These are phyloP conservation scores for Waltergamsia citrina DNA, from an alignment of 2,329 filamentous ascomycete species.

Conservation along the genomic window DNA sequence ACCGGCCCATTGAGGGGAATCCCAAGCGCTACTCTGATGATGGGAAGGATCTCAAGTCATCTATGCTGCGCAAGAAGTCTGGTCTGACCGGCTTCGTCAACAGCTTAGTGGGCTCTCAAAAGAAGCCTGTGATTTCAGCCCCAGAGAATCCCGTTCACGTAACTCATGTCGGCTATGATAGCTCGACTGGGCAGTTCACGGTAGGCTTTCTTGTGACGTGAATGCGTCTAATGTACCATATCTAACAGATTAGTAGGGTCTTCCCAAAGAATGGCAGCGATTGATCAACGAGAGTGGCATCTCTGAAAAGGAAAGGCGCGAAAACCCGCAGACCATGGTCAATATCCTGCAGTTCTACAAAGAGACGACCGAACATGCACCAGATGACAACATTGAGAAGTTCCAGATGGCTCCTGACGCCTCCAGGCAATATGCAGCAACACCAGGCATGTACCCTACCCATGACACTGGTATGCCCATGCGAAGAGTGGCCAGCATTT, in stretches of 20 bases:
- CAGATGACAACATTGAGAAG: slow-evolving; percentile 89
- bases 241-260: slow-evolving; percentile 54
- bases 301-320: slow-evolving; percentile 87
- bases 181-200: slow-evolving; percentile 91
- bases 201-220: too few species aligned
- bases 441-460: slow-evolving; percentile 41
- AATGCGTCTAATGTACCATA: too few species aligned
- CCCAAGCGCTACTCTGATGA: slow-evolving; percentile 76
- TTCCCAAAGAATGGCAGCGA: slow-evolving; percentile 97
- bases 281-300: slow-evolving; percentile 94
- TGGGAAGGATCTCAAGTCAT: slow-evolving; percentile 48
- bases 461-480: slow-evolving; percentile 50
- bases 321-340: slow-evolving; percentile 91
- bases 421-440: slow-evolving; percentile 33
- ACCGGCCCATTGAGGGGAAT: not conserved
- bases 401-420: slow-evolving; percentile 66
- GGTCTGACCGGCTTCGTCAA: slow-evolving; percentile 84
- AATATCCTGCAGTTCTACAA: slow-evolving; percentile 97
- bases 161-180: slow-evolving; percentile 96
- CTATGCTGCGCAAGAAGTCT: slow-evolving; percentile 69
- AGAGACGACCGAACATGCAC: slow-evolving; percentile 72
- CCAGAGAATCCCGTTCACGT: slow-evolving; percentile 97
- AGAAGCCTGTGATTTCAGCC: slow-evolving; percentile 90
- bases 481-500: not conserved
- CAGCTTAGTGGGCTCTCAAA: slow-evolving; percentile 72